Base-by-base conservation (phyloP, 1,284 basidiomycete species). In the Ganoderma meredithae region DNA sequence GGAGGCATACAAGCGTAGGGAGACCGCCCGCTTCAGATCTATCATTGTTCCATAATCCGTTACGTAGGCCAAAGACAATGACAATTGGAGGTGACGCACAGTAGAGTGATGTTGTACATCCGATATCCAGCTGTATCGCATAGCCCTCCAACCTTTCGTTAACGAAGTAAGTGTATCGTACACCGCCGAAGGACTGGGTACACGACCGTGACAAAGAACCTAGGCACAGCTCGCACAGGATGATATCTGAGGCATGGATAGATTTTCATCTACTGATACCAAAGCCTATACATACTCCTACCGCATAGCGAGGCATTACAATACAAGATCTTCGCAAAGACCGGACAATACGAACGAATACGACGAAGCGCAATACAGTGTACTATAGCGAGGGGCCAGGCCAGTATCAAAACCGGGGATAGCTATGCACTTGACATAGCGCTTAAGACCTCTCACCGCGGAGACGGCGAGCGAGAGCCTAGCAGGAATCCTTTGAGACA, bases 401-500 rank as follows among this genome's bases (percentile, higher is more conserved):
- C 41, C 55, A 15, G 39, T 19, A 39, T 10, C 19, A 22, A 33
- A 62, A 66, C 56, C 58, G 52, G 60, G 41, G 13, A 55, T 27
- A n/a, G 65, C 61, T 31, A 69, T 13, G 56, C 36, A 8, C 2
- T 36, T 9, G 36, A 36, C 36, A 36, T 36, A 36, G 36, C 61
- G 65, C 68, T 91, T 88, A 95, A 78, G 93, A 92, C 80, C 94
- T 87, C 86, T 96, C 95, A 76, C 95, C 95, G 75, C 95, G 88
- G 83, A 96, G 92, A 79, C 95, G 92, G 79, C 95, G 89, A 75
- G 95, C 95, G 74, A 96, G 86, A 72, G 94, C 94, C 78, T 79
- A 43, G 3, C 15, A 39, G 17, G 1, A 36, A 15, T 3, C 65
- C 25, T 60, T 33, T 53, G 31, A 22, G 27, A 25, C 3, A n/a